Evolutionary conservation across 176 grass and related monocot genomes (phyloP), one percentile per base, ranked within the genome.

Genomic region (Avena eriantha): DNA sequence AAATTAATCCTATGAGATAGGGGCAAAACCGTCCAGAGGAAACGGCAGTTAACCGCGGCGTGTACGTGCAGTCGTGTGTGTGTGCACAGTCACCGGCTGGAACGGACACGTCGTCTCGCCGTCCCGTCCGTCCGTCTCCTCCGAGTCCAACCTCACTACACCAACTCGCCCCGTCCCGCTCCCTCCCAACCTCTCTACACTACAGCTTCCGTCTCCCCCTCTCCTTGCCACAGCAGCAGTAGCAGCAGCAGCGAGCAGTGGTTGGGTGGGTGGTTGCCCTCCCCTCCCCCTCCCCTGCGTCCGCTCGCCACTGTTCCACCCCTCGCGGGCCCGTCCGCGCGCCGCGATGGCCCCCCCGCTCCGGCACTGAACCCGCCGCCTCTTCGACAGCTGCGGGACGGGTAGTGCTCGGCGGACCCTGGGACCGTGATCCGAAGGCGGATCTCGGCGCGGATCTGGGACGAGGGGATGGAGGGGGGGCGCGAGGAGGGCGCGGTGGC

Each of bases 381-480:
- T 12, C 56, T 15, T 12, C 17, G 13, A 64, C 31, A 8, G 10
- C 7, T 0, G 45, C 12, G 43, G 39, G 22, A 4, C 8, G 18
- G 13, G 36, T 3, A 26, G 17, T 12, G 41, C n/a, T 14, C 19
- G 31, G 9, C 5, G 41, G 23, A 80, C 75, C 82, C 72, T 69
- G 87, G 15, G 36, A n/a, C 19, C 65, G 48, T 71, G 49, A 84
- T 75, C 70, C 70, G 39, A 43, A 43, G 24, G 61, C 10, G 84
- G 69, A 76, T 86, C 60, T 86, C 46, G 2, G 43, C 57, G 45
- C 58, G 78, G 78, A 74, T 86, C 69, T 80, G 76, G 3, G 56
- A 8, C 3, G 34, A 3, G 3, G 78, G 56, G 72, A 88, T 85
- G 83, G 92, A 88, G 24, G 82, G 16, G 16, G 84, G 87, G 39